Evolutionary conservation across 441 rosid species (phyloP), one percentile per base, ranked within the genome.

Genomic region (Croton laevigatus): DNA sequence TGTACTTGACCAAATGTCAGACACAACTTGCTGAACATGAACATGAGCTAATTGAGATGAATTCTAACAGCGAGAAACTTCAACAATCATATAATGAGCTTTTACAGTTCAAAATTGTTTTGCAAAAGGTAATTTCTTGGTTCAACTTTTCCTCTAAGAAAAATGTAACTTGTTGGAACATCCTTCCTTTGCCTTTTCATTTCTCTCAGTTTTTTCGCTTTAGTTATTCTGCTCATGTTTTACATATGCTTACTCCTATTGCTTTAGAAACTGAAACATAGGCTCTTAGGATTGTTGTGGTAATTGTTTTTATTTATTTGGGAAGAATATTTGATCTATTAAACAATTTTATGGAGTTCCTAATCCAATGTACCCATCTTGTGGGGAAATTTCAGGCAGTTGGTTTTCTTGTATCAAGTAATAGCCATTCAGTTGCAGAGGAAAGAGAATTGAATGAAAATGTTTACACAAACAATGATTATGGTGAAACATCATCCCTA

Each of bases 41-140:
- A 75, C 91, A 88, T 48, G 97, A 96, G 74, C 87, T 96, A 61
- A 83, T 89, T 75, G 98, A 96, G 81, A 89, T 91, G 93, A 96
- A 93, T 76, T 89, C 94, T 38, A 96, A 96, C 73, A 79, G 93
- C 76, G 99, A 89, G 85, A 91, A 90, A 85, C 98, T 96, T 82
- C 93, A 80, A 68, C 91, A 86, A 70, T 82, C 94, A 22, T 90
- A 85, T 79, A 93, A 93, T 77, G 98, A 93, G 83, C 99, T 96
- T 57, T 81, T 96, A 54, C 98, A 96, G 86, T 96, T 96, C 83
- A 96, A 89, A 82, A 82, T 93, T 78, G 98, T 96, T 66, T 81
- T 91, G 85, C 91, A 93, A 79, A 93, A 93, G 91, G 98, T 91
- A 83, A 71, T 76, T 55, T 73, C 71, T 53, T 69, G 75, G 59